A percentile compares a stretch with the other conserved stretches of the same genome.
Evolutionary conservation across 2,329 filamentous ascomycete genomes (phyloP).

Genomic region (Pseudogymnoascus sp.): DNA sequence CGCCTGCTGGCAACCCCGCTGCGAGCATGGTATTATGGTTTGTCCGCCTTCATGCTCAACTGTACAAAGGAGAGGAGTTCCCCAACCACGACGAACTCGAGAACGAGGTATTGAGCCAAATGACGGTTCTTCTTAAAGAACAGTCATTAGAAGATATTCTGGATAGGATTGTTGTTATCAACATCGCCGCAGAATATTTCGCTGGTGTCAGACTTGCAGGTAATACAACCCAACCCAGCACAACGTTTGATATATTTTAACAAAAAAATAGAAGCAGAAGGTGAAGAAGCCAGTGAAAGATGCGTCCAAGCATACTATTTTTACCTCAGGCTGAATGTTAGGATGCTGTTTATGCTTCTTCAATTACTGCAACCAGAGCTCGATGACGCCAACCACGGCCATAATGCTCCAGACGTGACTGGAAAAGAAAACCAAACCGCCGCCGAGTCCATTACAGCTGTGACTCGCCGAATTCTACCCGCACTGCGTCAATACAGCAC

Average conservation of each 20-base stretch:
- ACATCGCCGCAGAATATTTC: slow-evolving; percentile 75
- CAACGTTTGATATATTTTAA: slow-evolving; percentile 7
- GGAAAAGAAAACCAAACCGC: slow-evolving; percentile 30
- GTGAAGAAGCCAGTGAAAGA: slow-evolving; percentile 22
- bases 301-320: slow-evolving; percentile 50
- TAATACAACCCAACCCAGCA: slow-evolving; percentile 28
- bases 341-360: slow-evolving; percentile 66
- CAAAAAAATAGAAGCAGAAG: slow-evolving; percentile 39
- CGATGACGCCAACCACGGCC: slow-evolving; percentile 23
- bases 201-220: slow-evolving; percentile 55
- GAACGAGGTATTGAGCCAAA: slow-evolving; percentile 71
- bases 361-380: slow-evolving; percentile 65
- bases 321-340: slow-evolving; percentile 69
- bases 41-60: slow-evolving; percentile 75
- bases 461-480: slow-evolving; percentile 55
- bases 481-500: slow-evolving; percentile 60
- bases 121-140: slow-evolving; percentile 66
- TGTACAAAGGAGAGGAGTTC: slow-evolving; percentile 70
- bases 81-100: slow-evolving; percentile 73
- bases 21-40: slow-evolving; percentile 66
- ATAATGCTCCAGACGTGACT: slow-evolving; percentile 38
- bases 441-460: slow-evolving; percentile 47
- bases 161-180: slow-evolving; percentile 75
- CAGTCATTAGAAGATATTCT: slow-evolving; percentile 57
- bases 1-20: slow-evolving; percentile 10